Conservation (phyloP, 495 filamentous ascomycete genomes). For the Articulospora tetracladia region DNA sequence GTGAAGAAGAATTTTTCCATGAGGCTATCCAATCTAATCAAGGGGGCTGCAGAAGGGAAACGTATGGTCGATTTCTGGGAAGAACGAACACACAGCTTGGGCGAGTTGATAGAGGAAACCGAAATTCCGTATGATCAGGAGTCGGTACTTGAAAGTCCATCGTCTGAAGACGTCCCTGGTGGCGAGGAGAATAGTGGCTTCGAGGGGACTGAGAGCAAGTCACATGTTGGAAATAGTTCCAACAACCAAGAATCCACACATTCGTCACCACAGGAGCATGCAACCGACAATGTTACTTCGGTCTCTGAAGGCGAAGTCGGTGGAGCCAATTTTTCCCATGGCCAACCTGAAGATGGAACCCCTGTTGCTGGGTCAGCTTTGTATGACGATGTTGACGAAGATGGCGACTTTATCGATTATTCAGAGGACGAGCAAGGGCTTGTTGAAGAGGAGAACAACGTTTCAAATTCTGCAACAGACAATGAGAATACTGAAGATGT, state of each 20-base stretch:
- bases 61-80: conserved; percentile 41
- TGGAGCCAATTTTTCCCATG: background rate
- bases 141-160: background rate
- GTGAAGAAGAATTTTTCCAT: conserved; percentile 46
- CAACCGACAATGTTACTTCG: background rate
- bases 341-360: too few species aligned
- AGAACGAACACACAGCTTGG: conserved; percentile 27
- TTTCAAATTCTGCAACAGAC: background rate
- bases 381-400: too few species aligned
- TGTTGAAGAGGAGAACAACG: conserved; percentile 21
- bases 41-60: conserved; percentile 53
- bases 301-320: too few species aligned
- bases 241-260: too few species aligned
- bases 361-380: too few species aligned
- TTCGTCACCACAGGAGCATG: too few species aligned
- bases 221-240: too few species aligned
- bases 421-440: conserved; percentile 40
- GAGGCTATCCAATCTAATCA: conserved; percentile 36
- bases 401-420: conserved; percentile 34
- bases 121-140: background rate
- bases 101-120: conserved; percentile 1
- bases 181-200: background rate
- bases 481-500: background rate
- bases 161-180: background rate
- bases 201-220: background rate